These are phyloP conservation scores for Periconia sp. DNA, from an alignment of 2,329 filamentous ascomycete genomes.

Conservation along the genomic window DNA sequence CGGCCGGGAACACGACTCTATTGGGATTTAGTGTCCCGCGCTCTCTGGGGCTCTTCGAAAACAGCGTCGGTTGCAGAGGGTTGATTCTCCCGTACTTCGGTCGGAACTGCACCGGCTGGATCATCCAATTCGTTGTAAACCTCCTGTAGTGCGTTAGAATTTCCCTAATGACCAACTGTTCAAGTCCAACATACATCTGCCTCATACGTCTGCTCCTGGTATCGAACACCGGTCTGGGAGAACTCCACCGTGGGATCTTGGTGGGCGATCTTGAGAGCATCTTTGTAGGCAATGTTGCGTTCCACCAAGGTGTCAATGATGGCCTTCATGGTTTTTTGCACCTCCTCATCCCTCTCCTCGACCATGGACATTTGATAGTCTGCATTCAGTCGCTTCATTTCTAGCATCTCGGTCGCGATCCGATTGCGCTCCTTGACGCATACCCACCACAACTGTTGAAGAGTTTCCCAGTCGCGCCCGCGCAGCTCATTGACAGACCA, in stretches of 20 bases:
- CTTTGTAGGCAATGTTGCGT: conserved; percentile 84
- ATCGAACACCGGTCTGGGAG: conserved; percentile 25
- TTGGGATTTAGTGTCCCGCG: conserved; percentile 18
- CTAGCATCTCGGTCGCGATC: conserved; percentile 73
- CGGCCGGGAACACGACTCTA: neutral
- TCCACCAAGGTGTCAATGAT: conserved; percentile 88
- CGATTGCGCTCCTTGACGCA: conserved; percentile 90
- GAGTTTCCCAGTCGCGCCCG: conserved; percentile 87
- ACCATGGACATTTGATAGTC: conserved; percentile 75
- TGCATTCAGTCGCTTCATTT: conserved; percentile 67
- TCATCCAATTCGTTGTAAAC: conserved; percentile 6
- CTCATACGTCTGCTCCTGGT: conserved; percentile 23
- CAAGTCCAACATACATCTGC: conserved; percentile 11
- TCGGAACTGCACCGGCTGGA: conserved; percentile 4
- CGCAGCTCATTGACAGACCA: conserved; percentile 88
- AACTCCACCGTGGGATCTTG: conserved; percentile 51
- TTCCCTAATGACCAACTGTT: neutral
- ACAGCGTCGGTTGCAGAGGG: conserved; percentile 3
- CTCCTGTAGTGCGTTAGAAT: conserved; percentile 1
- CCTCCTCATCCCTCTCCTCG: conserved; percentile 63
- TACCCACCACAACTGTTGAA: conserved; percentile 92
- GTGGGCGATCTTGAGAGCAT: conserved; percentile 64
- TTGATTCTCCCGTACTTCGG: conserved; percentile 3
- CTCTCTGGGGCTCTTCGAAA: conserved; percentile 8
- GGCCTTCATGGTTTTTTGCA: conserved; percentile 74